Base-by-base conservation (phyloP, 106 monocot species). In the Acorus gramineus region DNA sequence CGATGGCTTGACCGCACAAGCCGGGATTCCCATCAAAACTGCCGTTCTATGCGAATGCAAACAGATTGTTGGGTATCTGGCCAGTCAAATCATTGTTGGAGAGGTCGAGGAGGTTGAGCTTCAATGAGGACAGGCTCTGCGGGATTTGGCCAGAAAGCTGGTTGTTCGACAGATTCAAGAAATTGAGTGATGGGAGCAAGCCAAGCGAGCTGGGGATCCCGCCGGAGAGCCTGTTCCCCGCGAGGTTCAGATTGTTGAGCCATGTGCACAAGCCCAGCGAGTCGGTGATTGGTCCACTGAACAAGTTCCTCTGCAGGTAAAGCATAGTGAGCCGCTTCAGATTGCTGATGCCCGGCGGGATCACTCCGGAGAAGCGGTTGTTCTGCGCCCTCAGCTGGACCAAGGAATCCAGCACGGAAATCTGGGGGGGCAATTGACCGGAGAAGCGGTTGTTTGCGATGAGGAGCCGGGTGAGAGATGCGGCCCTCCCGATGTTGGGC, bases 191-290 rank as follows among this genome's bases (percentile, higher is more conserved):
- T 3, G 66, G 76, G 3, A 72, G 53, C 6, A 60, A 9, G 6
- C 79, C 76, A 14, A 86, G 63, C 9, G 65, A 68, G 11, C 53
- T 52, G 4, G 82, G 86, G 61, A 86, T 82, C 46, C 52, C 59
- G 45, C 93, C 93, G 14, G 82, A 76, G 61, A 93, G 76, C 3
- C 46, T 57, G 76, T 93, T 93, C 6, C 44, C 12, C 7, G 83
- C 61, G n/a, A 93, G 62, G 59, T 74, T 78, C 6, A 93, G 44
- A 6, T 75, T 57, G 43, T 45, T 89, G 4, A 89, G 72, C 4
- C 59, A 52, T 8, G n/a, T 44, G 13, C 84, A 78, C 3, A 44
- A 55, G 3, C 85, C 85, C n/a, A 93, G 47, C 3, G 66, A 14
- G 42, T 59, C 56, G 1, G 88, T 82, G 6, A 93, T 83, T 7